Base-by-base conservation (phyloP, 2,329 filamentous ascomycete species). In the Colletotrichum orbiculare region DNA sequence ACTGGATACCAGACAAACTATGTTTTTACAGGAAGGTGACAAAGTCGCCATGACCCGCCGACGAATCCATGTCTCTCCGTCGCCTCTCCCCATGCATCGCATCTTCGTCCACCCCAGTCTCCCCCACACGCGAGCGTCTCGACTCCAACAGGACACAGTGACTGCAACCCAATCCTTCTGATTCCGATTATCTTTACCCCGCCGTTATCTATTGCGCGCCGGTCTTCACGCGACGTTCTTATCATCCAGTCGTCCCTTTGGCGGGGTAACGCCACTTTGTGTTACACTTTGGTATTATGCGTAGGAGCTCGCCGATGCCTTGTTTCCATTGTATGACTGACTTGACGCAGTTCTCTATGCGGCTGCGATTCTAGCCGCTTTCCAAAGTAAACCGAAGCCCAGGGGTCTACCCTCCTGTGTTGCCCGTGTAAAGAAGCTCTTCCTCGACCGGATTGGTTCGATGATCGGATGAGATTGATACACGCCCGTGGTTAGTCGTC, bases 1-100 rank as follows among this genome's bases (percentile, higher is more conserved):
- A 62, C 41, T 58, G 42, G 62, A 41, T 62, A 62, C 62, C 47
- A 25, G 46, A 47, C 54, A 13, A 15, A 47, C 64, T 66, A 64
- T 49, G 43, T 66, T 60, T 50, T 54, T 58, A 48, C 60, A 60
- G 64, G 64, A 66, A 64, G 64, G 64, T 66, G 64, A 64, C 47
- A 54, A 64, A 46, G 64, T 66, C 39, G 59, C 61, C n/a, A 35
- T 33, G 56, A 65, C 56, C 56, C 61, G 62, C 59, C 38, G n/a
- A 33, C 49, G 39, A 39, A 60, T 55, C 46, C 52, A 56, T 50
- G 50, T 25, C 4, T 25, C 25, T 25, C 25, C 25, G 4, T 25
- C 25, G 25, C 25, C 25, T 65, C 62, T 47, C 62, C 62, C 50
- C 57, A 46, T 50, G 48, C 57, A 54, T 33, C 54, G 17, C 33